Percentiles rank a stretch among this genome's conserved stretches.
Evolutionary conservation across 2,329 filamentous ascomycete species (phyloP).

Genomic region (Scleromitrula shiraiana): DNA sequence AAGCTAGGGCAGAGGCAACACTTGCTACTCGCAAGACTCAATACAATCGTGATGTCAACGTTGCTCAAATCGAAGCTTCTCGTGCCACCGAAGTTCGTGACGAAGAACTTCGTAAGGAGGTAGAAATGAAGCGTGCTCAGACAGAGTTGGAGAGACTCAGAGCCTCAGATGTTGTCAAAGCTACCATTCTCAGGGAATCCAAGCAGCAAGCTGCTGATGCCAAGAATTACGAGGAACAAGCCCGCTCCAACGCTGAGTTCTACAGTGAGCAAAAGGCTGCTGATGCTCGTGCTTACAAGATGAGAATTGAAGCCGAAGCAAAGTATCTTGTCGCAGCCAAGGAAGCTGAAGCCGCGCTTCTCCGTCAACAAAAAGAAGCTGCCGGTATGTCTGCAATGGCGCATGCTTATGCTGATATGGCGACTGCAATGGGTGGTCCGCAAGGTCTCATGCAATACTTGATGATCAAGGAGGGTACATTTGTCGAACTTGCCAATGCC

Average conservation of each 20-base stretch:
- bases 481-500: conserved; percentile 67
- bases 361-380: conserved; percentile 62
- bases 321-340: conserved; percentile 32
- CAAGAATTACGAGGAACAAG: conserved; percentile 56
- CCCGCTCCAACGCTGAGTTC: conserved; percentile 43
- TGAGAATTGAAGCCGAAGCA: conserved; percentile 36
- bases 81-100: conserved; percentile 68
- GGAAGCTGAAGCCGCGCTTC: conserved; percentile 51
- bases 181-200: conserved; percentile 59
- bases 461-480: conserved; percentile 80
- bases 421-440: conserved; percentile 67
- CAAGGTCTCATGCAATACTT: conserved; percentile 73
- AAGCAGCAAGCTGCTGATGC: conserved; percentile 62
- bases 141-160: conserved; percentile 76
- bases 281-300: conserved; percentile 42
- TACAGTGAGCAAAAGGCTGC: conserved; percentile 40
- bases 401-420: conserved; percentile 67
- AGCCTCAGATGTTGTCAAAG: conserved; percentile 71
- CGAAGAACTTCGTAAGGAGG: conserved; percentile 70
- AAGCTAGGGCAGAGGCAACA: conserved; percentile 68
- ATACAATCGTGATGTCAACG: conserved; percentile 65
- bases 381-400: conserved; percentile 72
- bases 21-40: conserved; percentile 65
- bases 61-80: conserved; percentile 65
- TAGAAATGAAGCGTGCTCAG: conserved; percentile 68